Conservation (phyloP, 2,329 filamentous ascomycete species). For the Hypoxylon sp. region DNA sequence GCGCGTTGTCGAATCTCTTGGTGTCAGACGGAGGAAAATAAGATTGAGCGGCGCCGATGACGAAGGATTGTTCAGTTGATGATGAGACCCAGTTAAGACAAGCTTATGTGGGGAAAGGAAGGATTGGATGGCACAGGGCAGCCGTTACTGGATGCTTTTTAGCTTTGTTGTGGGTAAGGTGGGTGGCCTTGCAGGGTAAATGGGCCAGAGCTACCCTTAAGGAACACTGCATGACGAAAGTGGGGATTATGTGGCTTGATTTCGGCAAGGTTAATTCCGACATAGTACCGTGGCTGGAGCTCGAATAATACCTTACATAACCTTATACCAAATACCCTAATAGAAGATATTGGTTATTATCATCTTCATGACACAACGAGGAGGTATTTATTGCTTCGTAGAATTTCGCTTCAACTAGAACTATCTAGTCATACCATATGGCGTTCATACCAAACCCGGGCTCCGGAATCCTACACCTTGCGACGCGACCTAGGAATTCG, state of each 20-base stretch:
- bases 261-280: not conserved
- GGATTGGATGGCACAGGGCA: not conserved
- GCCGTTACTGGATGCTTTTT: constrained; percentile 1
- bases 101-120: constrained; percentile 34
- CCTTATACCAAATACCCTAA: not conserved
- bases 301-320: not conserved
- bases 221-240: not conserved
- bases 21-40: constrained; percentile 7
- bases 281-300: not conserved
- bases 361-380: not conserved
- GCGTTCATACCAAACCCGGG: constrained; percentile 97
- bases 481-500: constrained; percentile 83
- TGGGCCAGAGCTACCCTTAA: constrained; percentile 36
- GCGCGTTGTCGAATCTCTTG: constrained; percentile 11
- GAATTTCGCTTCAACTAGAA: not conserved
- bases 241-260: constrained; percentile 1
- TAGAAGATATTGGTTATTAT: too few relatives aligned
- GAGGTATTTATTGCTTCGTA: too few relatives aligned
- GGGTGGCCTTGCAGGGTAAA: constrained; percentile 1
- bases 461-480: constrained; percentile 81
- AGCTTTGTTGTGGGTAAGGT: constrained; percentile 30
- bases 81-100: constrained; percentile 24
- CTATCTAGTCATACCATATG: constrained; percentile 86
- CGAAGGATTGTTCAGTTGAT: constrained; percentile 34
- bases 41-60: constrained; percentile 25